These are phyloP conservation scores for Albizia julibrissin DNA, from an alignment of 306 rosid species.

Conservation along the genomic window DNA sequence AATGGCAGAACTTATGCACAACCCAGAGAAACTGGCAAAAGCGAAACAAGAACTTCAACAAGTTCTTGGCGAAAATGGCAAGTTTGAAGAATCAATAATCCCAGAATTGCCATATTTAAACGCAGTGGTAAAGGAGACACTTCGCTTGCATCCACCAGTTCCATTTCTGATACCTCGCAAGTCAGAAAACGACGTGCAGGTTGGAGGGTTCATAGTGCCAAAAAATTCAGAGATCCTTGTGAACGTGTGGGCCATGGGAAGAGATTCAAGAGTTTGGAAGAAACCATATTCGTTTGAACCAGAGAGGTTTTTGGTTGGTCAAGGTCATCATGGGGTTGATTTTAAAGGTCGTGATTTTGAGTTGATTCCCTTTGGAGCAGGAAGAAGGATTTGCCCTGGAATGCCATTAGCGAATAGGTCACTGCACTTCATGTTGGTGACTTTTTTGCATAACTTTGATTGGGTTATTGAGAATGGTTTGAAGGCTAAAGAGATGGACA, in stretches of 20 bases:
- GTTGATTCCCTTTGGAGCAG: slow-evolving; percentile 36
- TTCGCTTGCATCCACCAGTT: slow-evolving; percentile 35
- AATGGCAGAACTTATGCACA: slow-evolving; percentile 34
- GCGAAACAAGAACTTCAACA: slow-evolving; percentile 18
- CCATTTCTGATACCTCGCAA: slow-evolving; percentile 37
- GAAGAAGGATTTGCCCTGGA: slow-evolving; percentile 32
- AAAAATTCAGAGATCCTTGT: slow-evolving; percentile 25
- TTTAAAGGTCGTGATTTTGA: slow-evolving; percentile 36
- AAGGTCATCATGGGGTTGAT: slow-evolving; percentile 19
- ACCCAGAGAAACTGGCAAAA: slow-evolving; percentile 16
- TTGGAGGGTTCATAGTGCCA: slow-evolving; percentile 17
- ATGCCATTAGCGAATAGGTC: slow-evolving; percentile 20
- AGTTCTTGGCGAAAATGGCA: not conserved
- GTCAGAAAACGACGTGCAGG: not conserved
- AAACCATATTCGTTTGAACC: slow-evolving; percentile 33
- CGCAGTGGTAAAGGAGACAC: slow-evolving; percentile 34
- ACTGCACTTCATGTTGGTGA: not conserved
- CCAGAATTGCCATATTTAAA: slow-evolving; percentile 23
- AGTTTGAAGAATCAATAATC: slow-evolving; percentile 31
- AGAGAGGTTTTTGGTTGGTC: slow-evolving; percentile 32
- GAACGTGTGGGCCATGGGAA: slow-evolving; percentile 38
- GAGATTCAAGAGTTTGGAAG: slow-evolving; percentile 34
- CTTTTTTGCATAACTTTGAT: slow-evolving; percentile 10
- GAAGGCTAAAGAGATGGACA: not conserved
- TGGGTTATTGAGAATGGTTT: slow-evolving; percentile 3